Conservation (phyloP, 108 stramenopile genomes). For the Parmales sp. region DNA sequence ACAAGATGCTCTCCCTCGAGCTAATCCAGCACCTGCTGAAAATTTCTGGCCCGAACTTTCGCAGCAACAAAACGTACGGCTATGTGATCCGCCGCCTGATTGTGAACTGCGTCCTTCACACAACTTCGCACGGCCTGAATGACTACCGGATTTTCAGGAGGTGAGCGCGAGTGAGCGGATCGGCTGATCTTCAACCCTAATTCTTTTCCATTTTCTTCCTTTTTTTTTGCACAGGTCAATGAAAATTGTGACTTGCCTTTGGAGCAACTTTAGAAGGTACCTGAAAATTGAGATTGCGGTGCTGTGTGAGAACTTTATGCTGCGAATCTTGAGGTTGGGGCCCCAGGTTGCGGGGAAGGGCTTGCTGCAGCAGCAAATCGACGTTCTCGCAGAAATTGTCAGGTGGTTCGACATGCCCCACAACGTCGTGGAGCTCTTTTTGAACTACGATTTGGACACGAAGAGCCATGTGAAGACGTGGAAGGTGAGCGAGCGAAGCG, state of each 20-base stretch:
- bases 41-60: constrained; percentile 27
- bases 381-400: constrained; percentile 54
- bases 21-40: constrained; percentile 12
- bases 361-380: constrained; percentile 53
- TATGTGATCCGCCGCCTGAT: constrained; percentile 73
- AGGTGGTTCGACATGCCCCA: constrained; percentile 59
- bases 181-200: no score
- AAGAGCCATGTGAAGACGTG: constrained; percentile 34
- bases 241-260: constrained; percentile 55
- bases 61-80: constrained; percentile 18
- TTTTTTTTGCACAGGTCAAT: constrained; percentile 45
- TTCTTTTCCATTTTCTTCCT: no score
- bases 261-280: constrained; percentile 51
- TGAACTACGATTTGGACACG: constrained; percentile 60
- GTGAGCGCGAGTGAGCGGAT: no score
- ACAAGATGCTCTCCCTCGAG: constrained; percentile 14
- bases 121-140: constrained; percentile 54
- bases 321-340: constrained; percentile 53
- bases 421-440: constrained; percentile 52
- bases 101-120: constrained; percentile 61
- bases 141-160: constrained; percentile 55
- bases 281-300: constrained; percentile 73
- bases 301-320: constrained; percentile 68
- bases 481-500: no score
- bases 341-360: constrained; percentile 46